Evolutionary conservation across 2,329 filamentous ascomycete genomes (phyloP).

Genomic region (Cladobotryum protrusum): DNA sequence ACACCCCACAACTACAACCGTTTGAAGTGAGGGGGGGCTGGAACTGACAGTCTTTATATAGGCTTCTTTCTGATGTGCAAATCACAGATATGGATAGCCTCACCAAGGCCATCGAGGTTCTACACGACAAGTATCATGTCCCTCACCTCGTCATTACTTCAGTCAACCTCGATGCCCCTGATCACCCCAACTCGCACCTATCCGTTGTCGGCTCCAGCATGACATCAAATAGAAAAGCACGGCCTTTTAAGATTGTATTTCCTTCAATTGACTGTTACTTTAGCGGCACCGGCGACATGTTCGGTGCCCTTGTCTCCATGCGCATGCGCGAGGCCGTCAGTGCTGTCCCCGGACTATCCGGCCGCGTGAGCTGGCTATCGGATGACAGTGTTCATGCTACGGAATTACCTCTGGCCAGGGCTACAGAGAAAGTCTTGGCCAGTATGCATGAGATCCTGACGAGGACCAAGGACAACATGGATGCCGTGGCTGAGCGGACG

Average conservation of each 20-base stretch:
- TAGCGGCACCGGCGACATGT: constrained; percentile 97
- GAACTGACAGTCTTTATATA: constrained; percentile 30
- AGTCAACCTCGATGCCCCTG: constrained; percentile 58
- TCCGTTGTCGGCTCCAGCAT: constrained; percentile 74
- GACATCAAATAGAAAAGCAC: constrained; percentile 55
- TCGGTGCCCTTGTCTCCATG: constrained; percentile 82
- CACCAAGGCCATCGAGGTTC: constrained; percentile 63
- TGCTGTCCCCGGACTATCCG: constrained; percentile 38
- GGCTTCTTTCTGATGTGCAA: constrained; percentile 75
- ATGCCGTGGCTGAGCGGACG: constrained; percentile 40
- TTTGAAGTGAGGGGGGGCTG: neutral
- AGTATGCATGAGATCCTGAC: constrained; percentile 85
- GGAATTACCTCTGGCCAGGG: constrained; percentile 75
- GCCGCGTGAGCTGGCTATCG: constrained; percentile 65
- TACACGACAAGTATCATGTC: constrained; percentile 70
- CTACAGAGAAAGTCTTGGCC: constrained; percentile 79
- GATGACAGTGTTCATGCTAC: constrained; percentile 61
- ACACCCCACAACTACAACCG: neutral
- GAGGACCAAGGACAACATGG: constrained; percentile 61
- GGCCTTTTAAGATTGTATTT: constrained; percentile 84
- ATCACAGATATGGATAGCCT: constrained; percentile 72
- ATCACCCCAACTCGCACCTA: constrained; percentile 46
- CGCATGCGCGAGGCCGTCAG: constrained; percentile 77
- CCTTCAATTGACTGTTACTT: constrained; percentile 90
- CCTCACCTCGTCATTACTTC: constrained; percentile 93